phyloP scores from a whole-genome alignment of 108 stramenopile species.

The Nitzschia inconspicua region DNA sequence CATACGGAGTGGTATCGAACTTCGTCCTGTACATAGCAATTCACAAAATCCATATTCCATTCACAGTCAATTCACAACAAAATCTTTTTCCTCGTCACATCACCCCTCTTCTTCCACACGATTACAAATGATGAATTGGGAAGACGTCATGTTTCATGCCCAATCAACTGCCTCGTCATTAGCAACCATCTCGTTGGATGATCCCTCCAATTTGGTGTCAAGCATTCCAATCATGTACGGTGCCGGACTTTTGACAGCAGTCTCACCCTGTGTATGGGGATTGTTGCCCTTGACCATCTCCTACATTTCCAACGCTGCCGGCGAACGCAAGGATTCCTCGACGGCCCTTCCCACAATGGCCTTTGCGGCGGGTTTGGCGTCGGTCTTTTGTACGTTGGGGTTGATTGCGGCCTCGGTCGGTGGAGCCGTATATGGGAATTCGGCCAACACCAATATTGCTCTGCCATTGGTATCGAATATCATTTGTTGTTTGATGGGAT shows the following conservation, averaged over 20 bases:
- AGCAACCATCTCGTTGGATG: conserved; percentile 38
- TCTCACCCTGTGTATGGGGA: conserved; percentile 79
- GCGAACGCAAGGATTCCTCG: conserved; percentile 54
- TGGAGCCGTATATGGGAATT: conserved; percentile 69
- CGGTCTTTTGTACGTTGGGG: conserved; percentile 73
- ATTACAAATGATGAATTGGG: conserved; percentile 33
- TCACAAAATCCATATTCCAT: too few relatives aligned
- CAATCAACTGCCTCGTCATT: conserved; percentile 54
- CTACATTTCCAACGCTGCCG: conserved; percentile 64
- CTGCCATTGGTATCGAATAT: conserved; percentile 47
- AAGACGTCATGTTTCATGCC: conserved; percentile 67
- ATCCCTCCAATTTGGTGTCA: conserved; percentile 38
- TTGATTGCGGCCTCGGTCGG: conserved; percentile 60
- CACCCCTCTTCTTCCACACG: too few relatives aligned
- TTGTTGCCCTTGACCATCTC: conserved; percentile 73
- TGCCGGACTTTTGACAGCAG: conserved; percentile 66
- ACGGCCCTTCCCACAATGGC: conserved; percentile 61
- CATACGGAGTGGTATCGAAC: too few relatives aligned
- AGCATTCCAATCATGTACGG: conserved; percentile 68
- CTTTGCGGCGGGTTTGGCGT: conserved; percentile 60
- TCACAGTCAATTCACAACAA: too few relatives aligned
- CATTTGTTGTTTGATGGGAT: conserved; percentile 73
- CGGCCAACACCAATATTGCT: conserved; percentile 24
- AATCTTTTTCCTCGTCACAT: too few relatives aligned
- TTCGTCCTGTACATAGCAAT: too few relatives aligned